Conservation (phyloP, 495 filamentous ascomycete genomes). For the Thozetella sp. region DNA sequence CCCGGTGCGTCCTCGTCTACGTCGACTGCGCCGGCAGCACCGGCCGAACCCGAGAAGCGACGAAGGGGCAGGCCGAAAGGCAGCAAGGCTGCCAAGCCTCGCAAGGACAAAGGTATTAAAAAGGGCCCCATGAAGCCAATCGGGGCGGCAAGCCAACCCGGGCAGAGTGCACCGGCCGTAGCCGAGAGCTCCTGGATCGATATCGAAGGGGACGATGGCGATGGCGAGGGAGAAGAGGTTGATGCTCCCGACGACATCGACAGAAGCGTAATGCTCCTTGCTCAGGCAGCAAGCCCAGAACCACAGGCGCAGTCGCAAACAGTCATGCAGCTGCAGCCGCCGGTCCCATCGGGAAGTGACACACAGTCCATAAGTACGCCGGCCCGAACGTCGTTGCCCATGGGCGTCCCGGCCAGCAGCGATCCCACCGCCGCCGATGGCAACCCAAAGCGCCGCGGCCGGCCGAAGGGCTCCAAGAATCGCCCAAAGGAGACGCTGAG, state of each 20-base stretch:
- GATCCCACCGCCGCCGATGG: slow-evolving; percentile 2
- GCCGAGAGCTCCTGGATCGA: slow-evolving; percentile 29
- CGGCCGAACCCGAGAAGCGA: slow-evolving; percentile 28
- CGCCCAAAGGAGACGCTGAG: slow-evolving; percentile 33
- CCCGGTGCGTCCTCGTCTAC: not conserved
- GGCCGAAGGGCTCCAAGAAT: slow-evolving; percentile 51
- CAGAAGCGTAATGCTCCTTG: slow-evolving; percentile 25
- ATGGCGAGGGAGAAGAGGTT: slow-evolving; percentile 19
- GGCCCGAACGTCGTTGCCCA: slow-evolving; percentile 15
- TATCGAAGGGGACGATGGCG: slow-evolving; percentile 17
- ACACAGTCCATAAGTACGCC: not conserved
- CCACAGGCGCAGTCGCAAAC: slow-evolving; percentile 2
- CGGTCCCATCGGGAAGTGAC: not conserved
- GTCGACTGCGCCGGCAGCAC: slow-evolving; percentile 1
- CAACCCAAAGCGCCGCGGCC: slow-evolving; percentile 30
- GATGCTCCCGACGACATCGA: slow-evolving; percentile 18
- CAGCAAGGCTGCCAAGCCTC: slow-evolving; percentile 48
- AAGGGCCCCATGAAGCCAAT: slow-evolving; percentile 32
- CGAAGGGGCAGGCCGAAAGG: slow-evolving; percentile 53
- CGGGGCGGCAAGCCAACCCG: not conserved
- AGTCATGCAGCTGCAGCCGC: not conserved
- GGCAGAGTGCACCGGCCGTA: not conserved
- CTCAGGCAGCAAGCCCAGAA: slow-evolving; percentile 16
- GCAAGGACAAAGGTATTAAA: slow-evolving; percentile 51
- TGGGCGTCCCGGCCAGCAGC: not conserved